A percentile compares a stretch with the other conserved stretches of the same genome.
Conservation (phyloP, 257 asterid species). For the Jaltomata sinuosa region DNA sequence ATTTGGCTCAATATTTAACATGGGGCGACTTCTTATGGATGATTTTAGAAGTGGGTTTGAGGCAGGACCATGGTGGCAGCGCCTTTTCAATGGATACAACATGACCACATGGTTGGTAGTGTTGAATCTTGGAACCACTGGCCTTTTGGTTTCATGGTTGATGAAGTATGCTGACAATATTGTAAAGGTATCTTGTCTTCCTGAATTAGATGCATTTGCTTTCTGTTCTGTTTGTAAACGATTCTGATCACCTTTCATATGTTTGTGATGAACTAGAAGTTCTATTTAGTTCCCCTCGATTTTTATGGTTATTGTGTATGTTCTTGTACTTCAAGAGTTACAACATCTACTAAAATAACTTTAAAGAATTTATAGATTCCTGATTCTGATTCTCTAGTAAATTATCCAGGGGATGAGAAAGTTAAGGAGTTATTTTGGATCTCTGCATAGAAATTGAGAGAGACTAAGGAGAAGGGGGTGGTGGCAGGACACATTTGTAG, state of each 20-base stretch:
- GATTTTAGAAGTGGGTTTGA: slow-evolving; percentile 91
- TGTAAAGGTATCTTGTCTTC: slow-evolving; percentile 51
- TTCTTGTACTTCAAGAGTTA: neutral
- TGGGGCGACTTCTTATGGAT: slow-evolving; percentile 70
- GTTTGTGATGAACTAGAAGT: neutral
- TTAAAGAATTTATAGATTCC: neutral
- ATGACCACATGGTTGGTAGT: slow-evolving; percentile 92
- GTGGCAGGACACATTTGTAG: neutral
- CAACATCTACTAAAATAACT: neutral
- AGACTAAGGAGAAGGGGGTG: neutral
- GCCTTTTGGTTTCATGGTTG: slow-evolving; percentile 90
- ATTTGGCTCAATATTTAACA: slow-evolving; percentile 88
- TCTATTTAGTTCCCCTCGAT: neutral
- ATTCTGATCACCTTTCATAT: neutral
- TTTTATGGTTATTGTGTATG: neutral
- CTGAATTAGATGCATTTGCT: neutral
- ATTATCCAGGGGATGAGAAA: neutral
- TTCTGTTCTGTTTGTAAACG: neutral
- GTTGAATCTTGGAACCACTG: slow-evolving; percentile 89
- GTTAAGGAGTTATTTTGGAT: neutral
- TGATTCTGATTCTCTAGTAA: neutral
- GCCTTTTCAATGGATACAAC: slow-evolving; percentile 69
- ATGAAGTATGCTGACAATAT: slow-evolving; percentile 98
- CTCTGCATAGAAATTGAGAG: neutral
- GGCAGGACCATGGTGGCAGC: slow-evolving; percentile 96